Evolutionary conservation across 1,284 basidiomycete species (phyloP).

Genomic region (Sporisorium reilianum): DNA sequence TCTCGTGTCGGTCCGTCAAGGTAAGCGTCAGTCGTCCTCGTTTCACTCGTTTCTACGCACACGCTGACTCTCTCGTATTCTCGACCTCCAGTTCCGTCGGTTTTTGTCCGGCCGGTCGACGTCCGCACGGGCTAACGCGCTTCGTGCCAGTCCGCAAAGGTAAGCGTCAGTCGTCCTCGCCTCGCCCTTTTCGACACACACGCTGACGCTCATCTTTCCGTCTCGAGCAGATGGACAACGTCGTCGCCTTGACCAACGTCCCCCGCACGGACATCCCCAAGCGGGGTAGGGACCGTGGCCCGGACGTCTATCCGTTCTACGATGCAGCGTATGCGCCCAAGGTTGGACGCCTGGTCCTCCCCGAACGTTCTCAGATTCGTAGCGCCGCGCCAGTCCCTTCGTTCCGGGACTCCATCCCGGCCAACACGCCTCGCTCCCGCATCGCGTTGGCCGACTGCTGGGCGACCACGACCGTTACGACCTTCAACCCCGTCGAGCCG

Average conservation of each 20-base stretch:
- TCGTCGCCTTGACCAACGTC: background rate
- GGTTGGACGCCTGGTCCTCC: background rate
- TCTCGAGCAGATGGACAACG: background rate
- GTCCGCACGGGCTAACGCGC: too few relatives aligned
- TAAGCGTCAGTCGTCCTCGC: background rate
- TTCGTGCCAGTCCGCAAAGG: too few relatives aligned
- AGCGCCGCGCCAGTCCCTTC: background rate
- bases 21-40: background rate
- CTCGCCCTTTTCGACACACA: background rate
- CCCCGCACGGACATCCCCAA: background rate
- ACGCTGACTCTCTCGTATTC: background rate
- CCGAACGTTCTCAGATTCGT: too few relatives aligned
- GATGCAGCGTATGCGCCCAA: background rate
- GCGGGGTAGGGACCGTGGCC: background rate
- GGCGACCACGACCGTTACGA: background rate
- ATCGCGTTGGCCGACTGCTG: background rate
- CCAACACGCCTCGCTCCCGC: background rate
- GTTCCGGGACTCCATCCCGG: background rate
- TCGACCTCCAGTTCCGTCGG: too few relatives aligned
- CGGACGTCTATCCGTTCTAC: background rate
- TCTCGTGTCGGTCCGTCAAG: too few relatives aligned
- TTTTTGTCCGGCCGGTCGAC: too few relatives aligned
- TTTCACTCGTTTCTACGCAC: background rate
- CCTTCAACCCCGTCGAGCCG: background rate
- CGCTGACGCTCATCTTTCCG: background rate